Evolutionary conservation across 2,329 filamentous ascomycete species (phyloP).

Genomic region (Mycosphaerella sp.): DNA sequence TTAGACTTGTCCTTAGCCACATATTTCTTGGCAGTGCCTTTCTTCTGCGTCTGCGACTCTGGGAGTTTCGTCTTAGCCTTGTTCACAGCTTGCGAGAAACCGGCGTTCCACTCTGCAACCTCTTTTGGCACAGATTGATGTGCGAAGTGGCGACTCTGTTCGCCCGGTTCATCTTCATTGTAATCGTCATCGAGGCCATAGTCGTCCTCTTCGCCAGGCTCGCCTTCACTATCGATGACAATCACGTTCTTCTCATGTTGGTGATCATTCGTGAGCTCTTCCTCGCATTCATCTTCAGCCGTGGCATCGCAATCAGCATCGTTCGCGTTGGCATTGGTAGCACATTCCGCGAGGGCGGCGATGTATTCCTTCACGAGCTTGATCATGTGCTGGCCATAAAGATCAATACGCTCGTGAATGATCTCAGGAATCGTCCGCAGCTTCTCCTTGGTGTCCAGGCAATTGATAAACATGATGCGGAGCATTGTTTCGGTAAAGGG

Average conservation of each 20-base stretch:
- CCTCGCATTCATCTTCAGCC: slow-evolving; percentile 40
- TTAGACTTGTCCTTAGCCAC: not conserved
- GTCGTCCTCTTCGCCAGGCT: slow-evolving; percentile 14
- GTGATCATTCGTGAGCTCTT: slow-evolving; percentile 35
- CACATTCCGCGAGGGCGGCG: slow-evolving; percentile 29
- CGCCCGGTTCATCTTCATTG: slow-evolving; percentile 28
- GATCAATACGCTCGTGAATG: slow-evolving; percentile 54
- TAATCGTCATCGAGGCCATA: slow-evolving; percentile 1
- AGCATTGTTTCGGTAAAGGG: slow-evolving; percentile 65
- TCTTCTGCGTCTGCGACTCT: slow-evolving; percentile 2
- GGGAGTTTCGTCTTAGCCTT: not conserved
- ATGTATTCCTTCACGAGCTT: slow-evolving; percentile 46
- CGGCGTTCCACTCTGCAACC: slow-evolving; percentile 8
- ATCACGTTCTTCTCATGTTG: slow-evolving; percentile 48
- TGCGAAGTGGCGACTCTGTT: slow-evolving; percentile 13
- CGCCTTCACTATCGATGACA: slow-evolving; percentile 32
- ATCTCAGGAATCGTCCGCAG: slow-evolving; percentile 62
- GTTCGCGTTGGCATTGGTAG: slow-evolving; percentile 11
- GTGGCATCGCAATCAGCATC: slow-evolving; percentile 9
- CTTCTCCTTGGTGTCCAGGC: slow-evolving; percentile 55
- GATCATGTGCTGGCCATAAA: slow-evolving; percentile 57
- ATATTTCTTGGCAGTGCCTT: not conserved
- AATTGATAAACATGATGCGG: slow-evolving; percentile 65
- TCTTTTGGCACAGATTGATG: slow-evolving; percentile 5
- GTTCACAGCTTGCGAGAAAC: slow-evolving; percentile 4